A percentile compares a stretch with the other conserved stretches of the same genome.
These are phyloP conservation scores for Pezicula neosporulosa DNA, from an alignment of 2,329 filamentous ascomycete species.

Conservation along the genomic window DNA sequence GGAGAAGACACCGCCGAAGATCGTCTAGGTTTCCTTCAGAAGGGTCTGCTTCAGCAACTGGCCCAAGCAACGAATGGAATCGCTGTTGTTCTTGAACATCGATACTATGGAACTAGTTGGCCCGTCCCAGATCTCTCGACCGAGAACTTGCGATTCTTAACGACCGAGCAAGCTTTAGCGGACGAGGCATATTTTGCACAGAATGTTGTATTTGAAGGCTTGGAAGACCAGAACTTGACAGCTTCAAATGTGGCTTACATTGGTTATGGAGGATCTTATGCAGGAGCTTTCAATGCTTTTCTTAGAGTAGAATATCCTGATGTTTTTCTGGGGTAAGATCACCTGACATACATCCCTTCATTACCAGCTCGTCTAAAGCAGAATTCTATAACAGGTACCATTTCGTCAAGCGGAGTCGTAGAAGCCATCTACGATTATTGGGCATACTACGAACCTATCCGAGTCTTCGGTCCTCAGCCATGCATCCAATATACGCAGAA, in stretches of 20 bases:
- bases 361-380: no score
- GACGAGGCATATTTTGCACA: slow-evolving; percentile 79
- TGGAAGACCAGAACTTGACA: slow-evolving; percentile 65
- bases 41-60: slow-evolving; percentile 72
- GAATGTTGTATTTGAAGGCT: slow-evolving; percentile 66
- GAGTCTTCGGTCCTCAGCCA: slow-evolving; percentile 50
- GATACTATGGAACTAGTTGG: slow-evolving; percentile 79
- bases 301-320: slow-evolving; percentile 74
- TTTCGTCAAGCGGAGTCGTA: slow-evolving; percentile 77
- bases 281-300: slow-evolving; percentile 76
- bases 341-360: no score
- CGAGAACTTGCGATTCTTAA: slow-evolving; percentile 73
- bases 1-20: slow-evolving; percentile 66
- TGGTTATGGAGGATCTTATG: slow-evolving; percentile 80
- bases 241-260: slow-evolving; percentile 67
- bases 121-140: slow-evolving; percentile 64
- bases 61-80: slow-evolving; percentile 69
- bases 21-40: slow-evolving; percentile 68
- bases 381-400: slow-evolving; percentile 41
- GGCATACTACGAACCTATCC: slow-evolving; percentile 56
- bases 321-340: slow-evolving; percentile 59
- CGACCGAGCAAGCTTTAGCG: slow-evolving; percentile 78
- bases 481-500: slow-evolving; percentile 66
- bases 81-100: slow-evolving; percentile 79
- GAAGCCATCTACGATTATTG: slow-evolving; percentile 77